Evolutionary conservation across 163 green algal species (phyloP).

Genomic region (Scenedesmus sp.): DNA sequence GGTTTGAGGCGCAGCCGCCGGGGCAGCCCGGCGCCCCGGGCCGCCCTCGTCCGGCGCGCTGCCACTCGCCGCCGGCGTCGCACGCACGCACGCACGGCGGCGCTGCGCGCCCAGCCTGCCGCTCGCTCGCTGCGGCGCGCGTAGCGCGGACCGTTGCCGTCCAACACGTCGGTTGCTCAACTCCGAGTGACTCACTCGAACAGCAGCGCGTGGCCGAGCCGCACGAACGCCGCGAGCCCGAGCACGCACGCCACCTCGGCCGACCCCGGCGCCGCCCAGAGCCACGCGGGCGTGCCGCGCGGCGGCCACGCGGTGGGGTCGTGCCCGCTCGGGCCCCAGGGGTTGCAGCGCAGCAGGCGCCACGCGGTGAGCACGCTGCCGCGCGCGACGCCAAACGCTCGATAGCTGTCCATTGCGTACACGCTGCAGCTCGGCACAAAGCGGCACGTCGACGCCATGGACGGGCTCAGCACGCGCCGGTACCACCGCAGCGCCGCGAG

Average conservation of each 20-base stretch:
- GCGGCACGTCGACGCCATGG: constrained; percentile 31
- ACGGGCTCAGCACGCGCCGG: constrained; percentile 16
- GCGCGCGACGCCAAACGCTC: constrained; percentile 65
- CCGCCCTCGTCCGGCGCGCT: no score
- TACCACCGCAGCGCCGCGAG: constrained; percentile 35
- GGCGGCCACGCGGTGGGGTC: constrained; percentile 80
- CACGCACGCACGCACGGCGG: no score
- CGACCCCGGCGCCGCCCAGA: constrained; percentile 48
- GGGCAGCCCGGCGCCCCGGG: no score
- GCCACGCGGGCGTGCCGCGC: constrained; percentile 50
- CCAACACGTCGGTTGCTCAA: no score
- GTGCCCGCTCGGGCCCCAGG: constrained; percentile 69
- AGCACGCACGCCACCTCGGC: constrained; percentile 48
- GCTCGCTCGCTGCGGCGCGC: no score
- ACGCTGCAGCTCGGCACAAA: constrained; percentile 71
- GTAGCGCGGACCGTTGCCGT: no score
- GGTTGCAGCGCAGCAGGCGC: constrained; percentile 82
- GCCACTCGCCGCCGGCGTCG: no score
- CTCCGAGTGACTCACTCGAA: constrained; percentile 44
- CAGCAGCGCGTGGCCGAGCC: constrained; percentile 38
- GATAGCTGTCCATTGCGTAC: constrained; percentile 60
- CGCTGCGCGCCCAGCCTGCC: no score
- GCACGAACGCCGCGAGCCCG: constrained; percentile 7
- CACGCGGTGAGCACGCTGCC: constrained; percentile 81
- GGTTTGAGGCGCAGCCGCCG: no score